Evolutionary conservation across 805 yeast genomes (phyloP), one percentile per base, ranked within the genome.

Genomic region (Blastobotrys americana): DNA sequence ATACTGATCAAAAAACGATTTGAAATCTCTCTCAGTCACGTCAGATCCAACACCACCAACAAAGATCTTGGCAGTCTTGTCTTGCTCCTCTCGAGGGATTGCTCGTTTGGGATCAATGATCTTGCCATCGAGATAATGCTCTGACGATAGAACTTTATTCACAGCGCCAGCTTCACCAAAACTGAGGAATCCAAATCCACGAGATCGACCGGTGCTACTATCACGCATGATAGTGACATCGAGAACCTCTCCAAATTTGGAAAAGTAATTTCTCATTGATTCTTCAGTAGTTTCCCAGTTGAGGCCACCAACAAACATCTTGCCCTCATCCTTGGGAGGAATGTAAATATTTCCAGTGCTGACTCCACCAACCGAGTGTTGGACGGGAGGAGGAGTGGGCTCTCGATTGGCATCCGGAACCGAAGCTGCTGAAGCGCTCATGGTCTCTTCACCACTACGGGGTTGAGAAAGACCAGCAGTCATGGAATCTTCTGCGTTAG

Each of bases 271-370:
- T 54, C 74, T 79, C 66, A 90, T 69, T 27, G 83, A 78, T 51
- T 88, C 95, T 59, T 90, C 97, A 10, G 89, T 81, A 13, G 98
- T 90, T 60, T 90, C 97, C 97, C 97, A 90, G 59, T 90, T 93
- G 56, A 90, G 77, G 41, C 98, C 98, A 51, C 98, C 98, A 64
- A 87, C 78, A 59, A 88, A 88, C 95, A 88, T 84, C 61, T 88
- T 88, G 44, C 95, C 94, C 52, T 80, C 80, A 56, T 85, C 96
- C 52, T 80, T 76, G 20, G 69, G 67, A 15, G 69, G 69, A 28
- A 51, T 76, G 65, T 51, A 77, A 61, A 63, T 78, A 76, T 64
- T 60, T 17, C 67, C 68, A 10, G 67, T 61, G 41, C 51, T 54
- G 48, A 55, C 55, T 5, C 58, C 57, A 18, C 53, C 50, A 16